Conservation (phyloP, 495 filamentous ascomycete genomes). For the Recurvomyces mirabilis region DNA sequence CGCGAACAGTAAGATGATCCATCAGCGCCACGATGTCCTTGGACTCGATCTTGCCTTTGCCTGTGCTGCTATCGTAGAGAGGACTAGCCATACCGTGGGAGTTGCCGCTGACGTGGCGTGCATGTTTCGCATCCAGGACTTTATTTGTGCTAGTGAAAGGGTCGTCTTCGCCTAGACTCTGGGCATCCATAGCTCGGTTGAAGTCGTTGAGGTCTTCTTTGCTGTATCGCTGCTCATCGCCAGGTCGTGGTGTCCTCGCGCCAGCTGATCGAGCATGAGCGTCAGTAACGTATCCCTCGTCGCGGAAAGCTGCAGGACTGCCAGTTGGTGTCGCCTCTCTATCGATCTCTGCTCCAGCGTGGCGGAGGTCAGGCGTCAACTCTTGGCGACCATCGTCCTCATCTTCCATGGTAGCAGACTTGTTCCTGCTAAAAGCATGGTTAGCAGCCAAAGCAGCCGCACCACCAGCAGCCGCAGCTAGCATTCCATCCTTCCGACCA, state of each 20-base stretch:
- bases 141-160: conserved; percentile 22
- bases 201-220: conserved; percentile 39
- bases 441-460: conserved; percentile 13
- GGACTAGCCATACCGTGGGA: conserved; percentile 84
- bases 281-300: conserved; percentile 21
- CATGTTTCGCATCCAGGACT: conserved; percentile 47
- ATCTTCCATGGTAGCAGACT: conserved; percentile 13
- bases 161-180: conserved; percentile 52
- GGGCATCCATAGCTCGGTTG: conserved; percentile 27
- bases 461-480: conserved; percentile 34
- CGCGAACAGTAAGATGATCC: conserved; percentile 95
- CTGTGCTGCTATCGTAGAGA: conserved; percentile 82
- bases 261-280: conserved; percentile 39
- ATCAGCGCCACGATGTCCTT: conserved; percentile 96
- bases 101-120: conserved; percentile 71
- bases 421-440: conserved; percentile 4
- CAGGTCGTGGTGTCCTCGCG: conserved; percentile 45
- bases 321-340: conserved; percentile 11
- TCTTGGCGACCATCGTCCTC: not conserved
- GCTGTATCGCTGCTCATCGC: conserved; percentile 25
- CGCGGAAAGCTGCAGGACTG: conserved; percentile 14
- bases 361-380: conserved; percentile 5
- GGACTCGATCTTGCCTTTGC: conserved; percentile 79
- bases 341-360: conserved; percentile 3
- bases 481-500: conserved; percentile 40